Evolutionary conservation across 805 yeast species (phyloP), one percentile per base, ranked within the genome.

Genomic region (Candida golubevii): DNA sequence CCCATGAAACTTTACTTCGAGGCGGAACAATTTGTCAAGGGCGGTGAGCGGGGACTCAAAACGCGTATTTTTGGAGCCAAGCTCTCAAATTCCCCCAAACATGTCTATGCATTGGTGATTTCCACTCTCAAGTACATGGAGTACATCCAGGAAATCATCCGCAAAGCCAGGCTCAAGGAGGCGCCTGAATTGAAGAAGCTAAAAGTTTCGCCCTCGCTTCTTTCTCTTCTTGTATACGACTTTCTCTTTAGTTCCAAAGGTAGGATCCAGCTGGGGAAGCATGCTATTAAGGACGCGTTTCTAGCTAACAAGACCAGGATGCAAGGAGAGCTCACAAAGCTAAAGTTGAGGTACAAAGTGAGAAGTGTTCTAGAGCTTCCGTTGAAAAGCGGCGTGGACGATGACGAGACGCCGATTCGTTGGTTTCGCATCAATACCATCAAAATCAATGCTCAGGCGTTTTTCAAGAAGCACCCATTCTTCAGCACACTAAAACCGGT

Each of bases 181-280:
- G 69, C 72, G 23, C 54, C 66, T 33, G 75, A 72, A 45, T 61
- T 65, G 40, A 60, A 60, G 41, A 63, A 61, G 41, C 47, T 62
- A 39, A 75, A 73, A 46, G 57, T 85, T 18, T 75, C 75, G 10
- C 78, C 76, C 42, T 66, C 72, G 12, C 62, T 85, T 38, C 78
- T 85, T 2, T 49, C 82, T 42, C 67, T 91, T 8, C 64, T 91
- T 63, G 83, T 83, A 1, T 95, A 91, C 58, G 99, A 91, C 65
- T 69, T 88, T 42, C 62, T 90, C 6, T 74, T 93, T 45, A 77
- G 91, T 6, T 77, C 80, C 50, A 74, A 80, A 26, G 93, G 95
- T 9, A 69, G 97, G 49, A 84, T 91, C 47, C 95, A 88, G 60
- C 83, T 88, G 73, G 95, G 95, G 7, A 90, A 89, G 56, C 88